Conservation (phyloP, 495 filamentous ascomycete genomes). For the Lepidopterella palustris region DNA sequence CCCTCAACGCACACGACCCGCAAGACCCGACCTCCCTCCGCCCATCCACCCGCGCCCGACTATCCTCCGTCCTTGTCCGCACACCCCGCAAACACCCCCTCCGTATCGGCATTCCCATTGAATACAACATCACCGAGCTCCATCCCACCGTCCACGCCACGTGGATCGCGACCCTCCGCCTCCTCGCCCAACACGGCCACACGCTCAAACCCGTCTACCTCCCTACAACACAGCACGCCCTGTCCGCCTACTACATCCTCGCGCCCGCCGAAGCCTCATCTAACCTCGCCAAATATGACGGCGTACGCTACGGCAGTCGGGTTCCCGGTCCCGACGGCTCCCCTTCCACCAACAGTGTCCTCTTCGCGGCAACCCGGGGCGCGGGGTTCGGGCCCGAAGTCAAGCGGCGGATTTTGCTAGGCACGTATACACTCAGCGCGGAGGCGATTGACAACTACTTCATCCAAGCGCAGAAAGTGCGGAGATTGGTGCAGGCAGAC, state of each 20-base stretch:
- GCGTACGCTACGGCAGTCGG: conserved; percentile 75
- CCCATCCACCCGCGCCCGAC: conserved; percentile 37
- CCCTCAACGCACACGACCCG: conserved; percentile 56
- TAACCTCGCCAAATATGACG: conserved; percentile 97
- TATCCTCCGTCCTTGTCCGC: neutral
- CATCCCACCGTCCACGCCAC: conserved; percentile 55
- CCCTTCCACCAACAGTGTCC: conserved; percentile 31
- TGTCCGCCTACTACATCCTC: conserved; percentile 91
- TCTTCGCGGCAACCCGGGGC: conserved; percentile 71
- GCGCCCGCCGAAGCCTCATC: conserved; percentile 93
- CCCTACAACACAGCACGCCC: conserved; percentile 73
- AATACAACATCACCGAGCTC: conserved; percentile 88
- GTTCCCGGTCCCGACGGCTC: conserved; percentile 27
- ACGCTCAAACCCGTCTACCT: conserved; percentile 70
- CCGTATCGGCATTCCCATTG: conserved; percentile 68
- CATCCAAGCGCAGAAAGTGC: conserved; percentile 81
- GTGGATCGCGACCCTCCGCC: conserved; percentile 57
- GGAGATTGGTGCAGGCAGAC: conserved; percentile 74
- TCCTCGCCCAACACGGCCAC: conserved; percentile 57
- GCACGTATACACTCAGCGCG: conserved; percentile 84
- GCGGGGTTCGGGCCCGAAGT: conserved; percentile 78
- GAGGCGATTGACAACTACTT: conserved; percentile 95
- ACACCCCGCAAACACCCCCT: conserved; percentile 20
- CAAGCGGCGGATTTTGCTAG: conserved; percentile 75
- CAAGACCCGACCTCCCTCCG: conserved; percentile 73